Evolutionary conservation across 2,329 filamentous ascomycete genomes (phyloP).

Genomic region (Ceratocystis diversiconidia): DNA sequence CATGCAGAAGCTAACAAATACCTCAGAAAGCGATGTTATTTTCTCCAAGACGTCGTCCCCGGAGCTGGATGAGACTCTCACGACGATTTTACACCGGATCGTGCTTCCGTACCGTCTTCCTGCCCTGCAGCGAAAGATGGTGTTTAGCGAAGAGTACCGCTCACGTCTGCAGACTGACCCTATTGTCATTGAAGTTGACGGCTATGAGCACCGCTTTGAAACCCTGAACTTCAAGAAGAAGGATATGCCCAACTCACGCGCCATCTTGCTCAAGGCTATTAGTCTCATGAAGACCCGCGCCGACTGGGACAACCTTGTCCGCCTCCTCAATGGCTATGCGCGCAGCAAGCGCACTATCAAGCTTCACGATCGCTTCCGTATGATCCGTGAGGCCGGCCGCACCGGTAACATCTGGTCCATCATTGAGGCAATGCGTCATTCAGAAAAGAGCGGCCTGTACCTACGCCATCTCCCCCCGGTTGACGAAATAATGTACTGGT

Average conservation of each 20-base stretch:
- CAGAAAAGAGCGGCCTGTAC: constrained; percentile 32
- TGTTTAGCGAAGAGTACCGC: constrained; percentile 35
- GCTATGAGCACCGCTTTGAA: constrained; percentile 38
- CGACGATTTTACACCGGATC: constrained; percentile 40
- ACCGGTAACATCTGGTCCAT: constrained; percentile 32
- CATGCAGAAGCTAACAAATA: not conserved
- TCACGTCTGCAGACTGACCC: constrained; percentile 39
- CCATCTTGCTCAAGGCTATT: constrained; percentile 28
- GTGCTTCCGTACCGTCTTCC: constrained; percentile 49
- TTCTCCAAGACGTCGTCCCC: constrained; percentile 39
- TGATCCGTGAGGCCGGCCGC: constrained; percentile 30
- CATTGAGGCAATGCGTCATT: constrained; percentile 37
- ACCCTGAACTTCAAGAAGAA: constrained; percentile 30
- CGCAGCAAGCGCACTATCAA: constrained; percentile 30
- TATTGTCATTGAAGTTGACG: constrained; percentile 44
- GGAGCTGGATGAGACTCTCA: constrained; percentile 40
- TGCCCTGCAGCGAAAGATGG: constrained; percentile 35
- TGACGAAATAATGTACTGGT: constrained; percentile 27
- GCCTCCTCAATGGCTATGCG: constrained; percentile 37
- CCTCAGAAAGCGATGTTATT: constrained; percentile 24
- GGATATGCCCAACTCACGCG: constrained; percentile 32
- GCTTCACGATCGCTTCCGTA: constrained; percentile 26
- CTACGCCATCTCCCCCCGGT: constrained; percentile 25
- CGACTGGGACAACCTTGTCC: constrained; percentile 40
- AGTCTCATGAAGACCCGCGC: constrained; percentile 32